These are phyloP conservation scores for Venturia aucupariae DNA, from an alignment of 2,329 filamentous ascomycete genomes.

Conservation along the genomic window DNA sequence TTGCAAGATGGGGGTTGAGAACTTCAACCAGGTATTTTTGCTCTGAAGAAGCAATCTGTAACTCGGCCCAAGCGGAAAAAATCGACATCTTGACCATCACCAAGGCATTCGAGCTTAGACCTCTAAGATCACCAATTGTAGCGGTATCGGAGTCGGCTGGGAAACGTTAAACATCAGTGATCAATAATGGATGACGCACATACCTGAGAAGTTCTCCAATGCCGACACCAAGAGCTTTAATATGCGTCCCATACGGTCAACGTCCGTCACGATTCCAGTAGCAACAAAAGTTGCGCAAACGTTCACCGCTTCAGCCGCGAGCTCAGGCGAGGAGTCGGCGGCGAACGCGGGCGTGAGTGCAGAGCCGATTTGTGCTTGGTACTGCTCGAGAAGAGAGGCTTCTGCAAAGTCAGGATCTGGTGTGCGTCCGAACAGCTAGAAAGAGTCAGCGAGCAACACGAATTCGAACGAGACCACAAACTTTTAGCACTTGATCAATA, in stretches of 20 bases:
- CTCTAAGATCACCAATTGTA: conserved; percentile 85
- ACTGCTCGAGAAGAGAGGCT: conserved; percentile 90
- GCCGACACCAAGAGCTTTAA: conserved; percentile 86
- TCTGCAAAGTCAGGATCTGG: conserved; percentile 97
- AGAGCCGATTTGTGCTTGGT: conserved; percentile 96
- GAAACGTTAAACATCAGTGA: neutral
- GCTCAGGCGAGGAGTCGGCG: conserved; percentile 86
- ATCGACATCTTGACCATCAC: conserved; percentile 98
- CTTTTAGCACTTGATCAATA: conserved; percentile 80
- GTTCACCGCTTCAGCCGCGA: conserved; percentile 91
- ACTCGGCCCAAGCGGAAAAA: conserved; percentile 92
- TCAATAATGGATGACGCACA: conserved; percentile 33
- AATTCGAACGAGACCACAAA: conserved; percentile 19
- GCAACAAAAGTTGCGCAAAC: conserved; percentile 98
- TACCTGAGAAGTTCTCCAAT: conserved; percentile 72
- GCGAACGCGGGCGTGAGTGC: conserved; percentile 94
- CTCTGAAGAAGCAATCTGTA: conserved; percentile 90
- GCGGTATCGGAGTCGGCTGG: conserved; percentile 60
- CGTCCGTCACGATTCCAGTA: conserved; percentile 91
- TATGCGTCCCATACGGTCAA: conserved; percentile 98
- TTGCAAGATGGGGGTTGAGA: conserved; percentile 80
- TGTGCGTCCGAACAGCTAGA: conserved; percentile 78
- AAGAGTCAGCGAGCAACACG: neutral
- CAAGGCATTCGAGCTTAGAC: conserved; percentile 87
- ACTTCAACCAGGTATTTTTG: conserved; percentile 85